Evolutionary conservation across 208 protist species (phyloP), one percentile per base, ranked within the genome.

Genomic region (Acanthamoeba castellanii): DNA sequence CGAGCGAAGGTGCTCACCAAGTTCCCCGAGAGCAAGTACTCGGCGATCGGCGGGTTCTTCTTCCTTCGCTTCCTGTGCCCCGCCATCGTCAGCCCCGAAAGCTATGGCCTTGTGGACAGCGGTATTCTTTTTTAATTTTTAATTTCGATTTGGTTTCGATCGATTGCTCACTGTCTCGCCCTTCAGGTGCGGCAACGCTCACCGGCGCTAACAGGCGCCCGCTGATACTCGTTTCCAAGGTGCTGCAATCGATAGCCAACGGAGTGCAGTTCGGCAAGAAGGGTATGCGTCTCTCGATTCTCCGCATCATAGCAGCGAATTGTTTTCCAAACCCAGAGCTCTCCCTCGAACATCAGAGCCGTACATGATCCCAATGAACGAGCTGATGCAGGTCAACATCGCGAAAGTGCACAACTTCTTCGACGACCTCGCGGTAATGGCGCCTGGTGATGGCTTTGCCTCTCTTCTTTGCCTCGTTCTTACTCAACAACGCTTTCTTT

Each of bases 41-140:
- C 85, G 3, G 0, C 64, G 20, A 92, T 92, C 32, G 85, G 85
- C 37, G 85, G 85, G 9, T 92, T 92, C 85, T 92, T 92, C 59
- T 92, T 92, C 59, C 85, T 92, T n/a, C 85, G 85, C 20, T 92
- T 92, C 59, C 55, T 92, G 20, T 92, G 85, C 59, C 85, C 85
- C 27, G 85, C 85, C 27, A 92, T 92, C 61, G 85, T 92, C 9
- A 74, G 59, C 42, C 85, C 85, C 0, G 59, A 92, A 25, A 25
- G 55, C 37, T 92, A 92, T 37, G 64, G 64, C 1, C 9, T 92
- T 16, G 6, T 74, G 0, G 85, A 92, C 37, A 42, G 37, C 16
- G 64, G 85, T 92, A 74, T 13, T 9, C 32, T 74, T 18, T 81
- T 8, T 25, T 66, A 3, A 6, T 68, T 9, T 13, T 68, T 68